phyloP scores from a whole-genome alignment of 2,329 filamentous ascomycete species.

The Colletotrichum coccodes region DNA sequence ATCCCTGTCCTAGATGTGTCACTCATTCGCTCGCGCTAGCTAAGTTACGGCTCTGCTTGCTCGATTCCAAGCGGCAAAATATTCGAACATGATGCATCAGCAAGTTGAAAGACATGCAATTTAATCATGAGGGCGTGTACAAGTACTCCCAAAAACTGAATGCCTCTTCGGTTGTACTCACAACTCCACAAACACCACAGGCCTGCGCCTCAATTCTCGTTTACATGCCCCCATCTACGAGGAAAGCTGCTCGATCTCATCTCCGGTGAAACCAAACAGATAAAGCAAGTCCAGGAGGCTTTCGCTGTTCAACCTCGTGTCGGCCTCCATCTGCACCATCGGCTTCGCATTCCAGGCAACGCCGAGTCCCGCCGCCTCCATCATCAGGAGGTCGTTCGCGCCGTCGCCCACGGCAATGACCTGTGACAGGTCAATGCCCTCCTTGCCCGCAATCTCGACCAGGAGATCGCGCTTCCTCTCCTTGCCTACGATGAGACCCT shows the following conservation, averaged over 20 bases:
- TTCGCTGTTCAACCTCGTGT: slow-evolving; percentile 76
- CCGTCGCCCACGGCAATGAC: slow-evolving; percentile 83
- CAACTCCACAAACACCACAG: not conserved
- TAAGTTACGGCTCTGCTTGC: not conserved
- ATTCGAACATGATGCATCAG: not conserved
- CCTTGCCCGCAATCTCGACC: slow-evolving; percentile 74
- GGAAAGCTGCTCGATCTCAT: slow-evolving; percentile 66
- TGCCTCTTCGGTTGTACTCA: slow-evolving; percentile 2
- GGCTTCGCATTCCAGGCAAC: slow-evolving; percentile 90
- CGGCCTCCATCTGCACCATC: slow-evolving; percentile 81
- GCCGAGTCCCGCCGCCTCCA: slow-evolving; percentile 78
- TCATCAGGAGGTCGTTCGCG: slow-evolving; percentile 85
- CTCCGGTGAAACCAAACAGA: slow-evolving; percentile 76
- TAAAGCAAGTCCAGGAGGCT: slow-evolving; percentile 79
- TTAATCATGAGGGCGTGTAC: not conserved
- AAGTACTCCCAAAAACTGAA: not conserved
- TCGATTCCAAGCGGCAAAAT: not conserved
- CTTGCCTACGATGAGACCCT: slow-evolving; percentile 78
- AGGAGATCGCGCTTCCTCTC: slow-evolving; percentile 80
- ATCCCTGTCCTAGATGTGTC: not conserved
- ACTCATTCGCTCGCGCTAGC: not conserved
- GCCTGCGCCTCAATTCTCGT: not conserved
- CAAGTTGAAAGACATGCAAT: not conserved
- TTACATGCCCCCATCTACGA: slow-evolving; percentile 36
- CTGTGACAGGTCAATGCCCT: slow-evolving; percentile 73